Evolutionary conservation across 192 early-diverging fungal species (phyloP).

Genomic region (Chytriomyces hyalinus): DNA sequence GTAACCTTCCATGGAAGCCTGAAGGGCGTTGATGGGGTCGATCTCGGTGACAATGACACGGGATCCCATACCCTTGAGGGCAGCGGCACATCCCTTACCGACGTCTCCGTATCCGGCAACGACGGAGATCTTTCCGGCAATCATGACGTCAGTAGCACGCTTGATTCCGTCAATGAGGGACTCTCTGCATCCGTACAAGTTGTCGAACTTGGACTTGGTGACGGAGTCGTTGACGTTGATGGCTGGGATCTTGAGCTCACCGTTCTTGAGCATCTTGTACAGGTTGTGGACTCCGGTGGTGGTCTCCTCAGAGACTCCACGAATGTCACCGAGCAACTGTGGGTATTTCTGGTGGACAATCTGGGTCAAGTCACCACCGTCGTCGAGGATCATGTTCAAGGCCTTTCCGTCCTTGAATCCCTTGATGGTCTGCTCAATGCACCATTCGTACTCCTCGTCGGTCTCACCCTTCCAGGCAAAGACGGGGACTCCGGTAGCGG

Average conservation of each 20-base stretch:
- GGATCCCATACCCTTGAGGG: constrained; percentile 97
- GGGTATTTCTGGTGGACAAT: constrained; percentile 97
- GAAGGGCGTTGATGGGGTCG: constrained; percentile 99
- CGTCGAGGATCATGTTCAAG: constrained; percentile 99
- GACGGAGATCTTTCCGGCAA: constrained; percentile 97
- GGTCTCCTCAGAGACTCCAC: constrained; percentile 98
- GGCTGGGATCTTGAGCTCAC: constrained; percentile 95
- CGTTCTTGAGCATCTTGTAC: constrained; percentile 98
- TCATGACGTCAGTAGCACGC: constrained; percentile 99
- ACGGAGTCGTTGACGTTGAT: constrained; percentile 99
- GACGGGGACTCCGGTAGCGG: constrained; percentile 89
- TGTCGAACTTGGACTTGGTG: constrained; percentile 99
- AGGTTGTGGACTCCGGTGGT: constrained; percentile 99
- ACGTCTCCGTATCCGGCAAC: constrained; percentile 99
- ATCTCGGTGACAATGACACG: constrained; percentile 98
- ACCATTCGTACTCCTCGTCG: constrained; percentile 99
- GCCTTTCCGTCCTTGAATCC: constrained; percentile 92
- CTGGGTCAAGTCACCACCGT: constrained; percentile 96
- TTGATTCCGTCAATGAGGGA: constrained; percentile 99
- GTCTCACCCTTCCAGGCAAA: constrained; percentile 99
- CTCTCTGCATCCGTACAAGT: constrained; percentile 99
- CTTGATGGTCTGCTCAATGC: constrained; percentile 92
- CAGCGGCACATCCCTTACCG: constrained; percentile 98
- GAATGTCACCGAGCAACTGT: constrained; percentile 80
- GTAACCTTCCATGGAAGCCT: constrained; percentile 99